phyloP scores from a whole-genome alignment of 768 basidiomycete genomes.

The Psilocybe sp. region DNA sequence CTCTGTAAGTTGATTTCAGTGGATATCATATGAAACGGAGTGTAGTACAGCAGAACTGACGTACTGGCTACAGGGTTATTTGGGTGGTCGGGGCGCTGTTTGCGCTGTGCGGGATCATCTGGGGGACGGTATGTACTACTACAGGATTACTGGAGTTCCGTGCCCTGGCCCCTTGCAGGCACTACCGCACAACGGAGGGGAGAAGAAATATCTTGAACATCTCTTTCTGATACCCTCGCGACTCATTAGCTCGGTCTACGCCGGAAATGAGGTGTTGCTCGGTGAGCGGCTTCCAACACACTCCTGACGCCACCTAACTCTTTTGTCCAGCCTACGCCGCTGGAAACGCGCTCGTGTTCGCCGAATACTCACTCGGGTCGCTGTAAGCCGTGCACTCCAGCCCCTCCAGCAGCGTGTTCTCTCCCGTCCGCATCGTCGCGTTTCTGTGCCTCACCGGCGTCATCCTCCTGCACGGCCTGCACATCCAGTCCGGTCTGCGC shows the following conservation, averaged over 20 bases:
- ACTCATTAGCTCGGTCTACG: constrained; percentile 53
- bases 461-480: constrained; percentile 36
- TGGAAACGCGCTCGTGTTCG: constrained; percentile 50
- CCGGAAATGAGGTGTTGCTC: constrained; percentile 49
- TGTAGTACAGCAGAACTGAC: background rate
- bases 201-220: constrained; percentile 68
- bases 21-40: too few species aligned
- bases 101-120: constrained; percentile 34
- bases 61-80: constrained; percentile 29
- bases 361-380: constrained; percentile 40
- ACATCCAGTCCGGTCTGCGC: constrained; percentile 46
- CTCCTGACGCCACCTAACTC: background rate
- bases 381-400: constrained; percentile 12
- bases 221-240: constrained; percentile 52
- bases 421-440: constrained; percentile 22
- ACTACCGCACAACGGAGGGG: constrained; percentile 59
- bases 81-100: constrained; percentile 39
- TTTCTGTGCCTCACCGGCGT: constrained; percentile 30
- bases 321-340: constrained; percentile 16
- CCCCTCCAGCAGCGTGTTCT: constrained; percentile 6
- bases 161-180: constrained; percentile 27
- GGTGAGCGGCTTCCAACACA: constrained; percentile 19
- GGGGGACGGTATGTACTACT: constrained; percentile 29
- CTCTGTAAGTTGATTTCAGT: constrained; percentile 20
- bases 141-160: background rate